Base-by-base conservation (phyloP, 768 basidiomycete species). In the Suillus clintonianus region DNA sequence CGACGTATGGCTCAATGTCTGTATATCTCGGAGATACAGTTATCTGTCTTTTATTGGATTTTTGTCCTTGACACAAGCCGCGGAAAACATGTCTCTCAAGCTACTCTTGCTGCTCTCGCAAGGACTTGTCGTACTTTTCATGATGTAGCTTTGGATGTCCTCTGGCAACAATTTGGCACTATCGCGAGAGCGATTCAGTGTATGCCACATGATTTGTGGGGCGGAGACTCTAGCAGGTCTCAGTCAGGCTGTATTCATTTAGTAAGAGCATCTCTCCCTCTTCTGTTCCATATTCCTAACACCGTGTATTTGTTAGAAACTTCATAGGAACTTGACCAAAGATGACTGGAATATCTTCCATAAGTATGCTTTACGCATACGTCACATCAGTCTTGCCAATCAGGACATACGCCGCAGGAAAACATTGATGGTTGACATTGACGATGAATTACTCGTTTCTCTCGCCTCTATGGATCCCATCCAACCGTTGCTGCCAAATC, bases 201-300 rank as follows among this genome's bases (percentile, higher is more conserved):
- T 50, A 70, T 74, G 61, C 75, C 74, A 45, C 71, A 56, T 48
- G 73, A 74, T 59, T 60, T 76, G 7, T 75, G 73, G 75, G 37
- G 39, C 0, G 56, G 56, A 68, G 22, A 62, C 58, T 63, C 2
- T 60, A 74, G 7, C 22, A 34, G 34, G 7, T 1, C 56, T 17
- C 9, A 56, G 10, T 57, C 56, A 39, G 17, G 22, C 9, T 57
- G 24, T 39, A 39, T 57, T 10, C 17, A 10, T 41, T 7, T 57
- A 41, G 56, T 57, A 27, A 57, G 56, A 57, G 22, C 5, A 11
- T 56, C 15, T 56, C 9, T 39, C 10, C 11, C 27, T 39, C 10
- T 24, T 56, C 14, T 27, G 15, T 24, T 41, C 19, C 39, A 17
- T 11, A 57, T 57, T 27, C 17, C 39, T 57, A 11, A 57, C 37